A percentile compares a stretch with the other conserved stretches of the same genome.
These are phyloP conservation scores for Inonotus obliquus DNA, from an alignment of 1,284 basidiomycete species.

Conservation along the genomic window DNA sequence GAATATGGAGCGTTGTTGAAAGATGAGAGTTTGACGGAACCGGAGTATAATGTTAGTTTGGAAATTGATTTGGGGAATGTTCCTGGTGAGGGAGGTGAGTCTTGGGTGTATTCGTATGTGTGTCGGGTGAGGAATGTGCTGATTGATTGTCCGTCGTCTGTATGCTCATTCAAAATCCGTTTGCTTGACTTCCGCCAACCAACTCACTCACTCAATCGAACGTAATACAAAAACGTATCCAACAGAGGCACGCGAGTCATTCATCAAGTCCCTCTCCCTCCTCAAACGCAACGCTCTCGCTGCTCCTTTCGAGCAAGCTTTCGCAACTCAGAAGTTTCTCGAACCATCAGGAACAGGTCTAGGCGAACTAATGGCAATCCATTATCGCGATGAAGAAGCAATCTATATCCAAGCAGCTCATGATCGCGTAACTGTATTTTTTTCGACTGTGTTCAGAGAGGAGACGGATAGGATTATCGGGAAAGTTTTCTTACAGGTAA, in stretches of 20 bases:
- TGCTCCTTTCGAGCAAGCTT: conserved; percentile 91
- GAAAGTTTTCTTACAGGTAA: conserved; percentile 93
- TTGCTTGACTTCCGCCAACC: too few species aligned
- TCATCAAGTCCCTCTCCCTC: conserved; percentile 81
- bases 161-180: too few species aligned
- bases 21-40: conserved; percentile 66
- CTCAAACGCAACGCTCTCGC: conserved; percentile 94
- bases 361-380: conserved; percentile 87
- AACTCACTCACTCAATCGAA: not conserved
- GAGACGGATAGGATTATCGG: conserved; percentile 98
- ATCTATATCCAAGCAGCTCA: conserved; percentile 92
- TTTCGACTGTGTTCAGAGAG: conserved; percentile 95
- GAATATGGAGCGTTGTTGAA: conserved; percentile 80
- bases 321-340: conserved; percentile 81
- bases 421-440: conserved; percentile 97
- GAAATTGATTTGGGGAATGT: conserved; percentile 84
- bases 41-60: conserved; percentile 88
- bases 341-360: conserved; percentile 54
- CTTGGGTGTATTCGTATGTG: not conserved
- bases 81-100: conserved; percentile 76
- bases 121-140: too few species aligned
- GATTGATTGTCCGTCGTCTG: too few species aligned
- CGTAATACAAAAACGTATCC: conserved; percentile 11
- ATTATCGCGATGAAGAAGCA: conserved; percentile 95
- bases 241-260: conserved; percentile 77